Conservation (phyloP, 2,329 filamentous ascomycete species). For the Sporothrix variecibatus region DNA sequence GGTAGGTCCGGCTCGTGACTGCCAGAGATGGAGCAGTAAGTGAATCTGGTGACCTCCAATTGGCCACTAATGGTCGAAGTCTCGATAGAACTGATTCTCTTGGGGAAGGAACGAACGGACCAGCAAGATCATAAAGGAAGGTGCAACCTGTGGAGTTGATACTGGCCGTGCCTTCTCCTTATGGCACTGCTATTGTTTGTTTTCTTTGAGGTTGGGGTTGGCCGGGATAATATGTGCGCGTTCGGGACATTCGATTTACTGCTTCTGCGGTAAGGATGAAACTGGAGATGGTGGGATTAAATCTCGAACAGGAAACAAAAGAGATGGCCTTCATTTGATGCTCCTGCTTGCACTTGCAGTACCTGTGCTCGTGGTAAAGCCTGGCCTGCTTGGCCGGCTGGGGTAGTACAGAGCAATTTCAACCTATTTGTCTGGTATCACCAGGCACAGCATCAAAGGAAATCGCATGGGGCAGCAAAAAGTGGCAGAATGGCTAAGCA, state of each 20-base stretch:
- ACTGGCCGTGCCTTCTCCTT: conserved; percentile 22
- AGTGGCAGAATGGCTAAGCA: not conserved
- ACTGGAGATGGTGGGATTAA: not conserved
- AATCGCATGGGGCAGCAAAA: not conserved
- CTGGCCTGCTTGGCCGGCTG: not conserved
- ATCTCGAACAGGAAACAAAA: too few species aligned
- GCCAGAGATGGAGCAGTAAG: not conserved
- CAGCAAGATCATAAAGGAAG: not conserved
- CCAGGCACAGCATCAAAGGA: conserved; percentile 14
- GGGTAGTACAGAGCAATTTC: not conserved
- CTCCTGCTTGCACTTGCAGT: not conserved
- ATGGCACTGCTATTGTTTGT: not conserved
- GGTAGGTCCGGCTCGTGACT: not conserved
- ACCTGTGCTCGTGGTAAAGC: not conserved
- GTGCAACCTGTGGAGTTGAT: conserved; percentile 5
- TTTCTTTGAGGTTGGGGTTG: not conserved
- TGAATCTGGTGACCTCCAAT: not conserved
- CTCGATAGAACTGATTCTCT: not conserved
- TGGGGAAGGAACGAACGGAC: not conserved
- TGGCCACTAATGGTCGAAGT: not conserved
- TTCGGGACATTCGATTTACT: not conserved
- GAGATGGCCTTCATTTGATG: not conserved
- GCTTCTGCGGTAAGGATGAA: not conserved
- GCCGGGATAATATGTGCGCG: not conserved
- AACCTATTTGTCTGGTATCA: not conserved